Percentiles rank a stretch among this genome's conserved stretches.
These are phyloP conservation scores for Gynostemma pentaphyllum DNA, from an alignment of 306 rosid genomes.

Conservation along the genomic window DNA sequence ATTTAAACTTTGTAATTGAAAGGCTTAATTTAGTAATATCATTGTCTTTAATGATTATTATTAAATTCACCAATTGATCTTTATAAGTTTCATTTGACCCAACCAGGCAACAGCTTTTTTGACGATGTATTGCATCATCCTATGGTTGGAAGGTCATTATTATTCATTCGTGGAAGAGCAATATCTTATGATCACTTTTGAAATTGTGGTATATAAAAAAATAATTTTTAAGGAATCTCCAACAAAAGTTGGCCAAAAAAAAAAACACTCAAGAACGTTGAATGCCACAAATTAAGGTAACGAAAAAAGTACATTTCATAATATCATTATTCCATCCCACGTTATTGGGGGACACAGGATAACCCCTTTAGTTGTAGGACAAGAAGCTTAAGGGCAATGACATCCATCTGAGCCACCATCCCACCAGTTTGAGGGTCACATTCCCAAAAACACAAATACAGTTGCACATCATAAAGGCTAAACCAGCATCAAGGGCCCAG, in stretches of 20 bases:
- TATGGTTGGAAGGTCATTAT: not conserved
- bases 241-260: not conserved
- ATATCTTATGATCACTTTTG: not conserved
- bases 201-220: not conserved
- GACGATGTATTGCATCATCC: not conserved
- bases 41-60: too few relatives aligned
- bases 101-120: not conserved
- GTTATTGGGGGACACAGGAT: too few relatives aligned
- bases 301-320: too few relatives aligned
- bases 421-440: constrained; percentile 60
- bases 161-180: not conserved
- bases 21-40: too few relatives aligned
- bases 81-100: not conserved
- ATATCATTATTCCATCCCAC: too few relatives aligned
- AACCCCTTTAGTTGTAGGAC: constrained; percentile 45
- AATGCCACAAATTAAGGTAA: constrained; percentile 6
- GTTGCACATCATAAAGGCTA: constrained; percentile 60
- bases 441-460: constrained; percentile 52
- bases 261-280: too few relatives aligned
- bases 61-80: too few relatives aligned
- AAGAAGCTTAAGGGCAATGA: constrained; percentile 49
- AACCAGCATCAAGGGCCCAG: constrained; percentile 76
- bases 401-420: constrained; percentile 58
- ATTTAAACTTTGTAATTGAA: too few relatives aligned
- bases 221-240: not conserved